phyloP scores from a whole-genome alignment of 352 stramenopile genomes.

The Pythium sp. region DNA sequence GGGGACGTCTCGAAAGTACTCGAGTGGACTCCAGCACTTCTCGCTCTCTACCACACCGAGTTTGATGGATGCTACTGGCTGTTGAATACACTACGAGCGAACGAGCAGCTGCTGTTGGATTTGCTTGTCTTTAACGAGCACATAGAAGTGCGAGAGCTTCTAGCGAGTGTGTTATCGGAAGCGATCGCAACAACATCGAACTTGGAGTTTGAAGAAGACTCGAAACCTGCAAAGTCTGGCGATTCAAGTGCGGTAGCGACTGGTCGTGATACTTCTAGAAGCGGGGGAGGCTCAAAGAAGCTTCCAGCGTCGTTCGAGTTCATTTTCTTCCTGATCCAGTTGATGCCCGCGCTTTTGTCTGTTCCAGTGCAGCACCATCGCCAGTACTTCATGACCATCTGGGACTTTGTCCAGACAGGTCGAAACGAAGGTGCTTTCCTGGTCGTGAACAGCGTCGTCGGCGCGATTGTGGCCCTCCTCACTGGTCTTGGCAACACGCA shows the following conservation, averaged over 20 bases:
- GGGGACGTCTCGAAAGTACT: constrained; percentile 67
- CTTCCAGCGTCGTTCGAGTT: constrained; percentile 82
- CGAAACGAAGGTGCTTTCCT: constrained; percentile 81
- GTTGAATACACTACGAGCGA: constrained; percentile 49
- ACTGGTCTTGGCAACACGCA: constrained; percentile 58
- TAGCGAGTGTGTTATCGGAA: constrained; percentile 61
- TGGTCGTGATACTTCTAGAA: neutral
- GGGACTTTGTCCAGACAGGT: constrained; percentile 76
- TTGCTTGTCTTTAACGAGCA: constrained; percentile 71
- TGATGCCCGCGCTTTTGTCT: constrained; percentile 72
- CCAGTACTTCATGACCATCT: constrained; percentile 75
- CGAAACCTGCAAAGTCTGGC: constrained; percentile 3
- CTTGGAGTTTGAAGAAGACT: constrained; percentile 43
- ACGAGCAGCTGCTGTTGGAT: constrained; percentile 70
- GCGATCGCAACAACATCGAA: constrained; percentile 66
- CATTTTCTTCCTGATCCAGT: constrained; percentile 70
- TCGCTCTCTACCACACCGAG: constrained; percentile 72
- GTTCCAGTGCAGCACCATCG: constrained; percentile 67
- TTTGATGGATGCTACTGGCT: constrained; percentile 71
- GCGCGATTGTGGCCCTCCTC: constrained; percentile 65
- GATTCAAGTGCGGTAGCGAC: neutral
- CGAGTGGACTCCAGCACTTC: constrained; percentile 69
- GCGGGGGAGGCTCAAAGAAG: constrained; percentile 25
- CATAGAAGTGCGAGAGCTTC: constrained; percentile 64
- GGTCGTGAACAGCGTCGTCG: constrained; percentile 80